Conservation (phyloP, 208 protist genomes). For the Acanthamoeba healyi region DNA sequence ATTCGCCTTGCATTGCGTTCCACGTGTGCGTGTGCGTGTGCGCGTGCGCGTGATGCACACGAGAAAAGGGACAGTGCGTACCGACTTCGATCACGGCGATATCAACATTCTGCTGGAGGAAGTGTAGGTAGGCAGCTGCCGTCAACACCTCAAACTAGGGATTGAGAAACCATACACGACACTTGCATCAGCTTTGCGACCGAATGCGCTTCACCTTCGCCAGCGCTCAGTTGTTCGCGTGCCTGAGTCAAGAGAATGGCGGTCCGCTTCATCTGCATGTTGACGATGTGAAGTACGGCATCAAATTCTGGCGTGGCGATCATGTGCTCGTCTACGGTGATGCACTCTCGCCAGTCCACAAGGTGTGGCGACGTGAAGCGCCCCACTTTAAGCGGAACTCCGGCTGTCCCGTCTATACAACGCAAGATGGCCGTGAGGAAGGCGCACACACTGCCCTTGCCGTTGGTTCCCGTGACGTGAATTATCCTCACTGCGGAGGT, state of each 20-base stretch:
- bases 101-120: neutral
- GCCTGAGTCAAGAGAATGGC: neutral
- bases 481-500: neutral
- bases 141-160: slow-evolving; percentile 41
- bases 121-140: neutral
- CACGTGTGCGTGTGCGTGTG: too few species aligned
- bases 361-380: slow-evolving; percentile 63
- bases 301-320: neutral
- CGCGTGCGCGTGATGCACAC: neutral
- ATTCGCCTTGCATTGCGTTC: too few species aligned
- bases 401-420: neutral
- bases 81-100: slow-evolving; percentile 54
- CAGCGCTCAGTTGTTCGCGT: too few species aligned
- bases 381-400: neutral
- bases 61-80: neutral
- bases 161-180: neutral
- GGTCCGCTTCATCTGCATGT: neutral
- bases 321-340: neutral
- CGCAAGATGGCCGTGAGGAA: slow-evolving; percentile 19
- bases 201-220: too few species aligned
- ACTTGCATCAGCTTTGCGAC: too few species aligned
- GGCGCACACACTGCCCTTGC: slow-evolving; percentile 57
- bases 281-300: neutral
- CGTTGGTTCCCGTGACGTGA: slow-evolving; percentile 32
- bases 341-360: slow-evolving; percentile 23